Conservation (phyloP, 139 green algal genomes). For the Ettlia oleoabundans region DNA sequence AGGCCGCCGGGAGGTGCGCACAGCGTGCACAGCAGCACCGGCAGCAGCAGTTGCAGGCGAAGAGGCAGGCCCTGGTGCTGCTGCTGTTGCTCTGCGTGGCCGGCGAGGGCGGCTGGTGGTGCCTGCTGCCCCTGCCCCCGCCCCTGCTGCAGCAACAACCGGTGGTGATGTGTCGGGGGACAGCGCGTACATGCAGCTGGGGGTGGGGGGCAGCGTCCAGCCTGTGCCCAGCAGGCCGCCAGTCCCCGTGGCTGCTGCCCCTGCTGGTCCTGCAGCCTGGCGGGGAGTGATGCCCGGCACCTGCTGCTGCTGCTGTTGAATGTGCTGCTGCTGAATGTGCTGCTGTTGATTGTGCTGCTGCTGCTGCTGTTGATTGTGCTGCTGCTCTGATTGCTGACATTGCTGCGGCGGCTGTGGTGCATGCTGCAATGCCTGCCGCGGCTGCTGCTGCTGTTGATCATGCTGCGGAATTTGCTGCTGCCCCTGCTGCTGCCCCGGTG, state of each 20-base stretch:
- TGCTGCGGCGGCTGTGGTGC: background rate
- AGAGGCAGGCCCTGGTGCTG: too few species aligned
- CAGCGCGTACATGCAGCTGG: slow-evolving; percentile 5
- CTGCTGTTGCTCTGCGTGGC: too few species aligned
- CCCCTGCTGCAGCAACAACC: background rate
- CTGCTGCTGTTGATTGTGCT: background rate
- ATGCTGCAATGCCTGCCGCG: background rate
- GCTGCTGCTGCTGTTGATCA: background rate
- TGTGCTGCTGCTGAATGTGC: background rate
- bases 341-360: background rate
- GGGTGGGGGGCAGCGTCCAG: slow-evolving; percentile 17
- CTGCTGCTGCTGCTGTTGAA: background rate
- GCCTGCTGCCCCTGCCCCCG: background rate
- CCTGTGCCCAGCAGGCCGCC: background rate
- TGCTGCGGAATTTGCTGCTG: background rate
- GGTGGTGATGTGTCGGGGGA: slow-evolving; percentile 2
- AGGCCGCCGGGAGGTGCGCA: too few species aligned
- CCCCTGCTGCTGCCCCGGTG: background rate
- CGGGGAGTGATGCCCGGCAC: background rate
- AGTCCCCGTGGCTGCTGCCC: background rate
- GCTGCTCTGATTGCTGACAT: too few species aligned
- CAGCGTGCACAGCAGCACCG: too few species aligned
- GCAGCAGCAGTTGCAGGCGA: too few species aligned
- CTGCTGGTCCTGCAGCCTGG: background rate
- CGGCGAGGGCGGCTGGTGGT: too few species aligned